Evolutionary conservation across 164 flowering plant genomes (phyloP).

Genomic region (Brasenia schreberi): DNA sequence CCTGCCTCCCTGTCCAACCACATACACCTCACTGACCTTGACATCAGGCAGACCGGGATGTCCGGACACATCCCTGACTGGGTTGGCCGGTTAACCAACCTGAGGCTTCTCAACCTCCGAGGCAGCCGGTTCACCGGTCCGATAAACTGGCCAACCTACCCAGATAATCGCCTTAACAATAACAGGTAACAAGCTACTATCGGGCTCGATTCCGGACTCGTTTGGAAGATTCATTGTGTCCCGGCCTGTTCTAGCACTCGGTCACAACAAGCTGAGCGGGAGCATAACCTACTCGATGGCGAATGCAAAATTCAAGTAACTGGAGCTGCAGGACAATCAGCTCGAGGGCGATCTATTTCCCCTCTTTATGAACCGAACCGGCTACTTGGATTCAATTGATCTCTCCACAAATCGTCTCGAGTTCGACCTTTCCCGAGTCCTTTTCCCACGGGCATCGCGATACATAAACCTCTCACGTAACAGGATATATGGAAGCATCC

Average conservation of each 20-base stretch:
- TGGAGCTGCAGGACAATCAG: constrained; percentile 44
- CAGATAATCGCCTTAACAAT: not conserved
- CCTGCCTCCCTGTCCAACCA: no score
- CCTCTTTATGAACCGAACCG: constrained; percentile 6
- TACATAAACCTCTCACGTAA: constrained; percentile 37
- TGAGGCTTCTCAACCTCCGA: constrained; percentile 35
- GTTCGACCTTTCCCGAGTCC: constrained; percentile 41
- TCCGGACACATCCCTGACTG: no score
- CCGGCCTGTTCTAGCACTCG: not conserved
- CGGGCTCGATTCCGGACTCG: not conserved
- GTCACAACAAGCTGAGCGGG: not conserved
- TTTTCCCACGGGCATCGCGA: constrained; percentile 22
- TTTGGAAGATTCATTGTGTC: not conserved
- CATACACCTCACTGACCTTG: no score
- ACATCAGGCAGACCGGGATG: no score
- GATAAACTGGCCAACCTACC: constrained; percentile 28
- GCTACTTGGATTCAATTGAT: constrained; percentile 18
- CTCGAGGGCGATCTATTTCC: constrained; percentile 2
- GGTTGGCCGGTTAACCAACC: no score
- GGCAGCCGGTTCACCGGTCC: constrained; percentile 42
- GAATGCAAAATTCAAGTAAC: not conserved
- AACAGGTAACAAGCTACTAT: not conserved
- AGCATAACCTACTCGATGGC: not conserved
- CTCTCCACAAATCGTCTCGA: constrained; percentile 12
- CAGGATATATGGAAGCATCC: constrained; percentile 36